A percentile compares a stretch with the other conserved stretches of the same genome.
Evolutionary conservation across 2,329 filamentous ascomycete species (phyloP).

Genomic region (Colletotrichum gigasporum): DNA sequence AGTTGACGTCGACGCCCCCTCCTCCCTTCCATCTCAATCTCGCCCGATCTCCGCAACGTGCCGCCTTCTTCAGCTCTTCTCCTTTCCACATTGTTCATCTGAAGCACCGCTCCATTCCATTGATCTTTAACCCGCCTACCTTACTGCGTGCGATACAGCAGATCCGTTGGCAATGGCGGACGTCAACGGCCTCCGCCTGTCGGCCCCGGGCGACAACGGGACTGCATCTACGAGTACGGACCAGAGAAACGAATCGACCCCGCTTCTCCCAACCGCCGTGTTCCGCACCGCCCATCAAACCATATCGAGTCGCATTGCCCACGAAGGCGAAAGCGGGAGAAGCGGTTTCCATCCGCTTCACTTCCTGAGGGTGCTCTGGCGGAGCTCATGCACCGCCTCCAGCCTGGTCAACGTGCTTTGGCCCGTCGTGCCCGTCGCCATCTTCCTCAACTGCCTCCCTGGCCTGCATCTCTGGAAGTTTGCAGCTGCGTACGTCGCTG

Average conservation of each 20-base stretch:
- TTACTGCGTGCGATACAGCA: background rate
- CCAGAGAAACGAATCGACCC: constrained; percentile 36
- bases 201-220: constrained; percentile 10
- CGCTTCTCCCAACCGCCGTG: constrained; percentile 39
- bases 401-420: constrained; percentile 58
- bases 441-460: constrained; percentile 49
- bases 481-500: constrained; percentile 57
- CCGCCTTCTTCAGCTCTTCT: too few relatives aligned
- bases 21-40: too few relatives aligned
- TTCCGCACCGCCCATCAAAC: constrained; percentile 28
- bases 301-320: constrained; percentile 22
- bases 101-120: too few relatives aligned
- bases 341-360: constrained; percentile 51
- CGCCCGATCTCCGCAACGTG: background rate
- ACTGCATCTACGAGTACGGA: too few relatives aligned
- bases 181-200: background rate
- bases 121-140: too few relatives aligned
- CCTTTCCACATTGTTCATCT: too few relatives aligned
- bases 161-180: background rate
- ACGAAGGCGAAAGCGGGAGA: constrained; percentile 57
- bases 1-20: too few relatives aligned
- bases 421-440: constrained; percentile 57
- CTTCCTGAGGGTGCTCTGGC: constrained; percentile 53
- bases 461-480: constrained; percentile 54
- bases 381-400: constrained; percentile 53